phyloP scores from a whole-genome alignment of 2,329 filamentous ascomycete genomes.

The Colletotrichum gigasporum region DNA sequence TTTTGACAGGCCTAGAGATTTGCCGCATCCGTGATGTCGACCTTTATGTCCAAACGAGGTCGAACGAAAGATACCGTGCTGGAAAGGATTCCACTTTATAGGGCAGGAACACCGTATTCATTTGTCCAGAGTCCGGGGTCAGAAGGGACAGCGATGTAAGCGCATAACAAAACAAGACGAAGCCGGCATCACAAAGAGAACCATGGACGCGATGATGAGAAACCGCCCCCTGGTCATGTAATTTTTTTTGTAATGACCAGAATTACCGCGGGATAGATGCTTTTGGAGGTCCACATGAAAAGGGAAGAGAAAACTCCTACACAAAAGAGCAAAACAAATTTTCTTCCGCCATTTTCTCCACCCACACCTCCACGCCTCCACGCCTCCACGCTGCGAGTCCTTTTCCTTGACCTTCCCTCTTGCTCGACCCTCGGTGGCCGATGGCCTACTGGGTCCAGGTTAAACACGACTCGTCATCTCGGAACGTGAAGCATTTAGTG shows the following conservation, averaged over 20 bases:
- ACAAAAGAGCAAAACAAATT: constrained; percentile 14
- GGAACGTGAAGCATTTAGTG: constrained; percentile 54
- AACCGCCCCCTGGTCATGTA: background rate
- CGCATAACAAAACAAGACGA: no score
- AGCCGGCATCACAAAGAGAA: no score
- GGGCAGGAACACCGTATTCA: no score
- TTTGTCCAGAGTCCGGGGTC: no score
- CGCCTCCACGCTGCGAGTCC: background rate
- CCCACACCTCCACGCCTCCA: background rate
- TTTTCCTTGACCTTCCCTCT: background rate
- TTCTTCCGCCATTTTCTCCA: constrained; percentile 12
- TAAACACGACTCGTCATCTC: background rate
- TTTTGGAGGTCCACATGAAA: constrained; percentile 4
- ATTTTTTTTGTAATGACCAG: background rate
- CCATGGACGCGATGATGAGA: constrained; percentile 1
- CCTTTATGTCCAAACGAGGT: no score
- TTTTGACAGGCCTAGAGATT: no score
- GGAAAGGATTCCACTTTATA: no score
- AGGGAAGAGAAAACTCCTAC: constrained; percentile 2
- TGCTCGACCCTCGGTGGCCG: background rate
- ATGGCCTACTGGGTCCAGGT: no score
- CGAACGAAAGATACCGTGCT: no score
- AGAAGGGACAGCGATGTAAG: no score
- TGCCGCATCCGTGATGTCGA: no score
- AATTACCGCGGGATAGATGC: background rate